Evolutionary conservation across 164 flowering plant species (phyloP), one percentile per base, ranked within the genome.

Genomic region (Protea cynaroides): DNA sequence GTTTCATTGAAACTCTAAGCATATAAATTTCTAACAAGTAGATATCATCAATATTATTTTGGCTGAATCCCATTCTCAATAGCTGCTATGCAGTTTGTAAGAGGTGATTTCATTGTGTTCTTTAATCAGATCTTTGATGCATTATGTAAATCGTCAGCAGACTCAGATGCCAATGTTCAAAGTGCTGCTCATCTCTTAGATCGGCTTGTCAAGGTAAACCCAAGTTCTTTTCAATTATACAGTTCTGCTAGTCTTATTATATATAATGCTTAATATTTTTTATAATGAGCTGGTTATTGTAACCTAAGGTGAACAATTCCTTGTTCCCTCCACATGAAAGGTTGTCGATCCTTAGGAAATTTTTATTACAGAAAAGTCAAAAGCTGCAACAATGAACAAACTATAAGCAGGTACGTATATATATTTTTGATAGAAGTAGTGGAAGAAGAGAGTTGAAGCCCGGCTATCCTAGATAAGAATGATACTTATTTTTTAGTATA

Each of bases 151-250:
- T 96, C 91, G 61, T 88, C 99, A 11, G 96, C 97, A 47, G 99
- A 94, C 68, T 84, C 94, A 44, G 99, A 94, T 84, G 83, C 97
- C 69, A 86, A 88, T 80, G 97, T 94, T 64, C 99, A 94, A 75
- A 89, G 96, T 83, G 99, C 99, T 74, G 96, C 97, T 65, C 97
- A 94, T 81, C 97, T 94, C 63, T 85, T 91, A 72, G 97, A 94
- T 72, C 85, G 90, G 46, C 97, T 94, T 74, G 96, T 94, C 40
- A 94, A 94, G 96, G 99, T 91, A 47, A 54, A 63, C 22, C 10
- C 21, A 7, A 56, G 25, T 58, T 34, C 22, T 25, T 18, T 49
- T 17, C 25, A 29, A 13, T 34, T 19, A 10, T 46, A n/a, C 19
- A 22, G 19, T 17, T 69, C 58, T 0, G 5, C 56, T 47, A 18